Conservation (phyloP, 129 eudicot genomes). For the Scalesia atractyloides region DNA sequence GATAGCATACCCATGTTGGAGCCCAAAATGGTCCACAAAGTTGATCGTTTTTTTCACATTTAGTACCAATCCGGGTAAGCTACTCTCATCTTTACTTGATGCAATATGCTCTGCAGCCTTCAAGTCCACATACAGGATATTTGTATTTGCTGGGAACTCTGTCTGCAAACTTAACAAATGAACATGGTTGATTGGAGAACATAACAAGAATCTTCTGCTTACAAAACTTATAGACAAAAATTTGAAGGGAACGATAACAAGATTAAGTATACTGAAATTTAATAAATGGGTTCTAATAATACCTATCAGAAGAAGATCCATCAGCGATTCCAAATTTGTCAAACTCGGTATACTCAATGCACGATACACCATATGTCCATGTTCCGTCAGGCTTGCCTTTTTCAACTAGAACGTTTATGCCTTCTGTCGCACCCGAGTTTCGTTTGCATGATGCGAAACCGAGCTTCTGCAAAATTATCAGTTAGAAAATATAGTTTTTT, state of each 20-base stretch:
- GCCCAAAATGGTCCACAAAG: conserved; percentile 71
- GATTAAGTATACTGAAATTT: neutral
- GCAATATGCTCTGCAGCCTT: conserved; percentile 82
- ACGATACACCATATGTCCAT: conserved; percentile 92
- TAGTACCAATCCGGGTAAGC: conserved; percentile 96
- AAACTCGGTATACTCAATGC: conserved; percentile 96
- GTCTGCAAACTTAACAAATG: conserved; percentile 75
- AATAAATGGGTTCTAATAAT: conserved; percentile 23
- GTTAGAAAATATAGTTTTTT: conserved; percentile 11
- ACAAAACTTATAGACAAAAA: neutral
- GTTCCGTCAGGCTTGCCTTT: conserved; percentile 68
- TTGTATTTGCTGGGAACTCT: conserved; percentile 98
- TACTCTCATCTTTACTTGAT: conserved; percentile 64
- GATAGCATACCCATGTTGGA: conserved; percentile 57
- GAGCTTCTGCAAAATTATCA: conserved; percentile 67
- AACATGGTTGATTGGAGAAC: conserved; percentile 34
- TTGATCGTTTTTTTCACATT: conserved; percentile 76
- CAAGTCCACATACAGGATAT: conserved; percentile 90
- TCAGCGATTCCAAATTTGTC: conserved; percentile 84
- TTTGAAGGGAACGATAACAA: neutral
- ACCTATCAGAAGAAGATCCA: conserved; percentile 61
- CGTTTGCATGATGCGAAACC: conserved; percentile 95
- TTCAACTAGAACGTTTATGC: conserved; percentile 84
- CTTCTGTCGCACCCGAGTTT: conserved; percentile 91
- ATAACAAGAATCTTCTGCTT: conserved; percentile 14